Evolutionary conservation across 371 early-diverging fungal genomes (phyloP), one percentile per base, ranked within the genome.

Genomic region (Mucor circinelloides): DNA sequence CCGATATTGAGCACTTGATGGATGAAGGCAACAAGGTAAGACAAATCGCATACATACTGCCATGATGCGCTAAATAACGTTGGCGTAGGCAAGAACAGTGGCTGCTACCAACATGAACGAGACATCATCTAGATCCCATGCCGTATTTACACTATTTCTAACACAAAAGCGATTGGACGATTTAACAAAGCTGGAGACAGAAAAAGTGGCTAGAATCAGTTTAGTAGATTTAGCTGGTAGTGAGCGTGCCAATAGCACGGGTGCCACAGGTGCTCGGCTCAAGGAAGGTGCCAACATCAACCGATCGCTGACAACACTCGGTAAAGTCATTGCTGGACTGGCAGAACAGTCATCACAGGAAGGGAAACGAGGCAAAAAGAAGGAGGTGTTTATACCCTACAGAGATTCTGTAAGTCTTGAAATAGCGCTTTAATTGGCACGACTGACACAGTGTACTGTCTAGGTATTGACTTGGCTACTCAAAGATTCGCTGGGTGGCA

Each of bases 211-310:
- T 30, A 80, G 93, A 34, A 89, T 91, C 56, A 87, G 92, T 79
- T 78, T 94, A 55, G 93, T 94, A 2, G 95, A 94, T 83, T 77
- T 94, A 57, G 99, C 98, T 9, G 99, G 99, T 58, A 95, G 95
- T 69, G 99, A 99, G 81, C 88, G 99, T 28, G 94, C 96, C 21
- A 91, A 94, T 55, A 90, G 95, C 55, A 99, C 99, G 0, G 96
- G 97, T 46, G 98, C 97, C 3, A 94, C 96, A 19, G 99, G 99
- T 17, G 85, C 85, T n/a, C 88, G 99, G 10, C 79, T 99, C 21
- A 98, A 97, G 75, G 99, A 99, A 84, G 99, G 99, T n/a, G 95
- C 96, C 28, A 94, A 95, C 66, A 99, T 99, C 75, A 99, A 99
- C 85, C 91, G 91, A 72, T 95, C 95, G 2, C 83, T 99, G 9